Percentiles rank a stretch among this genome's conserved stretches.
These are phyloP conservation scores for Fraxinus nigra DNA, from an alignment of 305 asterid genomes.

Conservation along the genomic window DNA sequence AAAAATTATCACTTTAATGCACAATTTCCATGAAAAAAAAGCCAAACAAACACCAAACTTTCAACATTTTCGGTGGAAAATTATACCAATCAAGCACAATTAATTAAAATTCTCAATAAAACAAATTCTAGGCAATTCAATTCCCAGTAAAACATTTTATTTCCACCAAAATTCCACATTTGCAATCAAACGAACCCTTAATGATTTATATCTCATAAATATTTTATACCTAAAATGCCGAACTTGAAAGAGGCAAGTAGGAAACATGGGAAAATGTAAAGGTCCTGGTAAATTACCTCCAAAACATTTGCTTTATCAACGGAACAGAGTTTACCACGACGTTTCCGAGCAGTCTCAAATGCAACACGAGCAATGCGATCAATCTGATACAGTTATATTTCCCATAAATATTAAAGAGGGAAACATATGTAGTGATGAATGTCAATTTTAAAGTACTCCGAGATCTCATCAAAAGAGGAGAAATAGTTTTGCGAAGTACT, in stretches of 20 bases:
- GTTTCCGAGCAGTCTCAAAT: conserved; percentile 86
- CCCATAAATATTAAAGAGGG: conserved; percentile 6
- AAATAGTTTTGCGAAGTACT: not conserved
- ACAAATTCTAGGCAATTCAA: too few relatives aligned
- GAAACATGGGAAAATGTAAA: not conserved
- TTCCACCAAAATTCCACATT: too few relatives aligned
- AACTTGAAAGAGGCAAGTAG: conserved; percentile 4
- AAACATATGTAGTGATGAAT: not conserved
- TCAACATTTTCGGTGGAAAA: too few relatives aligned
- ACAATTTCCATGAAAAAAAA: too few relatives aligned
- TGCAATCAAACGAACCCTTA: too few relatives aligned
- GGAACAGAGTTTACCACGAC: conserved; percentile 83
- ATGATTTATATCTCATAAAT: not conserved
- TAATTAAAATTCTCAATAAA: too few relatives aligned
- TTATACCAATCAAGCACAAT: too few relatives aligned
- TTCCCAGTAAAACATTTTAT: too few relatives aligned
- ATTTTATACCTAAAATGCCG: not conserved
- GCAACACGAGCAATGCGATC: conserved; percentile 97
- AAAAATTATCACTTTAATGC: too few relatives aligned
- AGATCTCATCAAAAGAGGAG: not conserved
- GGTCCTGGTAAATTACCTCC: conserved; percentile 54
- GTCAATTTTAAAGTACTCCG: not conserved
- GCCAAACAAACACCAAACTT: too few relatives aligned
- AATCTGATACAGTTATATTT: conserved; percentile 49
- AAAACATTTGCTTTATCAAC: conserved; percentile 97